Evolutionary conservation across 768 basidiomycete species (phyloP), one percentile per base, ranked within the genome.

Genomic region (Mycena sanguinolenta): DNA sequence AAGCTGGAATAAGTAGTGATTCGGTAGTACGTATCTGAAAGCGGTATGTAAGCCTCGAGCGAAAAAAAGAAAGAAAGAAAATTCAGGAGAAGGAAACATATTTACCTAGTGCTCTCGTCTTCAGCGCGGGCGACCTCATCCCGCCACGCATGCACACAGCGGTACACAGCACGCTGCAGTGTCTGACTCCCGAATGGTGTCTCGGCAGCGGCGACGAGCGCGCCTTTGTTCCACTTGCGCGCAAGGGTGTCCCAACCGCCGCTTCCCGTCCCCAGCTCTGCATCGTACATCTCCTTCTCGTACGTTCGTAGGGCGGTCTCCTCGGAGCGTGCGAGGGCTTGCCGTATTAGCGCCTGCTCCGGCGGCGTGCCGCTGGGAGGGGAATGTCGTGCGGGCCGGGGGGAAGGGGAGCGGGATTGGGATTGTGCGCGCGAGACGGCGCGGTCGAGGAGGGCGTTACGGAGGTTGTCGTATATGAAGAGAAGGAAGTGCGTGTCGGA

Each of bases 401-500:
- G 75, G 4, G 79, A 77, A 0, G 79, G 83, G 44, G 82, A 83
- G 46, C 81, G 81, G 0, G 84, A 81, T 55, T 81, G 81, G 2
- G 88, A 87, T 49, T 80, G 78, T 0, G 79, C 76, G 19, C 75
- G 79, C 16, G 84, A 88, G 65, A 78, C 76, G n/a, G 80, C 81
- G n/a, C 88, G 89, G 77, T 93, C 91, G n/a, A 97, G 83, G 14
- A 98, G 92, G 1, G 92, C 92, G 76, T 94, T 93, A 16, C 96
- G 93, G 7, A 99, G 88, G 74, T 91, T 89, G 81, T 98, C 96
- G 79, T 96, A 98, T 75, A 98, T 91, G 81, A 89, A 95, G 32
- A 99, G 84, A 2, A 99, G 88, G 82, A 93, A 99, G 79, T 99
- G 98, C 0, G 97, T 99, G 79, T 99, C 98, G 2, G 95, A 95